These are phyloP conservation scores for Globisporangium recalcitrans DNA, from an alignment of 352 stramenopile species.

Conservation along the genomic window DNA sequence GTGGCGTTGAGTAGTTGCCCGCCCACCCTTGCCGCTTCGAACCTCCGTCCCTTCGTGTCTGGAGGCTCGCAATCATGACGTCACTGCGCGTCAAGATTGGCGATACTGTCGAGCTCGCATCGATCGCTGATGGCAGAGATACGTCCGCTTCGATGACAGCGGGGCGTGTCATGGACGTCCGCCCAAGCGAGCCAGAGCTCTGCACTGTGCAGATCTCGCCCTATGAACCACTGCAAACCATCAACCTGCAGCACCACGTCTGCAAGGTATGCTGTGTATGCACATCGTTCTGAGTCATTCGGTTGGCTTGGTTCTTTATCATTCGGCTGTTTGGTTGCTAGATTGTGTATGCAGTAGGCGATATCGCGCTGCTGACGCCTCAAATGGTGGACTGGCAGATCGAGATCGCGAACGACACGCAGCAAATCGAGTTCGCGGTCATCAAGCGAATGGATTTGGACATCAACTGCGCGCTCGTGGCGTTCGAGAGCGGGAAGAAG, in stretches of 20 bases:
- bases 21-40: background rate
- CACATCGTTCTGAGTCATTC: background rate
- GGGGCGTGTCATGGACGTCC: conserved; percentile 34
- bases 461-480: conserved; percentile 51
- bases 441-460: conserved; percentile 47
- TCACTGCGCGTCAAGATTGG: conserved; percentile 28
- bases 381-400: conserved; percentile 44
- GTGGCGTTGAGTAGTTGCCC: background rate
- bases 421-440: conserved; percentile 20
- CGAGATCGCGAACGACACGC: conserved; percentile 26
- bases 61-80: background rate
- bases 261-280: conserved; percentile 30
- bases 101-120: conserved; percentile 43
- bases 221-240: conserved; percentile 31
- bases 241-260: conserved; percentile 23
- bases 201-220: conserved; percentile 41
- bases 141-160: conserved; percentile 11
- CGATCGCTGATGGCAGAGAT: background rate
- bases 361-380: conserved; percentile 25
- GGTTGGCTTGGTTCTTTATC: background rate
- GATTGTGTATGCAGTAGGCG: conserved; percentile 41
- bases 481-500: conserved; percentile 38
- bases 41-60: background rate
- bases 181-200: conserved; percentile 8
- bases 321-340: conserved; percentile 1